Evolutionary conservation across 129 eudicot genomes (phyloP).

Genomic region (Lactuca saligna): DNA sequence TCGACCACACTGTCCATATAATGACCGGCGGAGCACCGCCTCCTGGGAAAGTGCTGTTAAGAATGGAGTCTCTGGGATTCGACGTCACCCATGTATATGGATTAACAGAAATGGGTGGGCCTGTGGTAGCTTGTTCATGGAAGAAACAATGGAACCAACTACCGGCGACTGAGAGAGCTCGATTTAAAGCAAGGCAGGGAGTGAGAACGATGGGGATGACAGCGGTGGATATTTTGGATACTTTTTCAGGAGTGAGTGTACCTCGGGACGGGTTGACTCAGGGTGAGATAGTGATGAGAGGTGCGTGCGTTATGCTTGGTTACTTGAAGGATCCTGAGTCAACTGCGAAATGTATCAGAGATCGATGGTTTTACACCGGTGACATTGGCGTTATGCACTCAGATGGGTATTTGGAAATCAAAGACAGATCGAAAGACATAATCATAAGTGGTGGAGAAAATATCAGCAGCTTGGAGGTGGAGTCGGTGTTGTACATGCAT

Average conservation of each 20-base stretch:
- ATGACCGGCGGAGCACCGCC: slow-evolving; percentile 23
- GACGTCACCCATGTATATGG: slow-evolving; percentile 27
- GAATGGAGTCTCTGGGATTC: slow-evolving; percentile 19
- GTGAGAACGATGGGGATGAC: neutral
- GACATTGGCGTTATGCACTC: slow-evolving; percentile 47
- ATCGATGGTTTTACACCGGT: slow-evolving; percentile 65
- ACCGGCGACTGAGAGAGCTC: neutral
- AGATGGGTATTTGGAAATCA: no score
- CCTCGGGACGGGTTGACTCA: slow-evolving; percentile 28
- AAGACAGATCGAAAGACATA: no score
- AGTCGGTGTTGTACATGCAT: no score
- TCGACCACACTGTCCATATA: slow-evolving; percentile 15
- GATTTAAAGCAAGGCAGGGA: no score
- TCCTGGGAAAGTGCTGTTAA: slow-evolving; percentile 10
- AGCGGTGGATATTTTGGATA: neutral
- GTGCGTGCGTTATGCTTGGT: slow-evolving; percentile 54
- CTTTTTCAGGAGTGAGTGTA: slow-evolving; percentile 40
- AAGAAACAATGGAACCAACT: neutral
- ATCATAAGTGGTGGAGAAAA: no score
- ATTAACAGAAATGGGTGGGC: slow-evolving; percentile 14
- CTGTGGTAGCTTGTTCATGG: no score
- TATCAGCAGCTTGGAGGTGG: no score
- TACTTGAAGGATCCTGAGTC: slow-evolving; percentile 56
- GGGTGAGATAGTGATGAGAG: slow-evolving; percentile 34
- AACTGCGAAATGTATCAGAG: slow-evolving; percentile 41